Conservation (phyloP, 768 basidiomycete genomes). For the Gloeopeniophorella convolvens region DNA sequence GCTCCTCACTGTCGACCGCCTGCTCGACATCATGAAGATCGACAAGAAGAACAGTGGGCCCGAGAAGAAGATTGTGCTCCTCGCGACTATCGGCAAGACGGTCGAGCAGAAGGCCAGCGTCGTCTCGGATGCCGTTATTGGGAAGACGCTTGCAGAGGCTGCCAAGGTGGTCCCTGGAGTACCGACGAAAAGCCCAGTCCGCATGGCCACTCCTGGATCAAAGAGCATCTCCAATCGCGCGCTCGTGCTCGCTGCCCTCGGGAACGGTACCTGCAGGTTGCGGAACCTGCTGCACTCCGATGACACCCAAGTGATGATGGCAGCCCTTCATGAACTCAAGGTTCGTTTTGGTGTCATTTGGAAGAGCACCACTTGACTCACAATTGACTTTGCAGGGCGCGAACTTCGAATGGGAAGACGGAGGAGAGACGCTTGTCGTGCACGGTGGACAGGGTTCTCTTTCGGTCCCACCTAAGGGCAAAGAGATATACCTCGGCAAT, state of each 20-base stretch:
- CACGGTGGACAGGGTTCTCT: conserved; percentile 79
- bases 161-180: conserved; percentile 65
- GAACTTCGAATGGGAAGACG: conserved; percentile 90
- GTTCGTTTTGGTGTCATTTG: conserved; percentile 32
- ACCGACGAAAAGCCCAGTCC: conserved; percentile 43
- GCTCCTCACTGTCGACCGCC: conserved; percentile 66
- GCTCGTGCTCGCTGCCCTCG: conserved; percentile 88
- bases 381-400: conserved; percentile 57
- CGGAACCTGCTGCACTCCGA: conserved; percentile 93
- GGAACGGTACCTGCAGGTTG: conserved; percentile 78
- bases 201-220: conserved; percentile 92
- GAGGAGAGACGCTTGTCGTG: conserved; percentile 91
- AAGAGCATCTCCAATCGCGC: conserved; percentile 97
- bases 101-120: conserved; percentile 88
- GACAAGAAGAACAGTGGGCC: conserved; percentile 97
- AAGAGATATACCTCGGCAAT: conserved; percentile 92
- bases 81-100: conserved; percentile 86
- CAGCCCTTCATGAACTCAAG: conserved; percentile 81
- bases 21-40: conserved; percentile 82
- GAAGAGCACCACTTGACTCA: neutral
- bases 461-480: conserved; percentile 67
- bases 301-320: conserved; percentile 99
- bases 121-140: conserved; percentile 75
- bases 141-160: conserved; percentile 75
- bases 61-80: conserved; percentile 90